Evolutionary conservation across 176 grass and related monocot genomes (phyloP).

Genomic region (Hordeum marinum): DNA sequence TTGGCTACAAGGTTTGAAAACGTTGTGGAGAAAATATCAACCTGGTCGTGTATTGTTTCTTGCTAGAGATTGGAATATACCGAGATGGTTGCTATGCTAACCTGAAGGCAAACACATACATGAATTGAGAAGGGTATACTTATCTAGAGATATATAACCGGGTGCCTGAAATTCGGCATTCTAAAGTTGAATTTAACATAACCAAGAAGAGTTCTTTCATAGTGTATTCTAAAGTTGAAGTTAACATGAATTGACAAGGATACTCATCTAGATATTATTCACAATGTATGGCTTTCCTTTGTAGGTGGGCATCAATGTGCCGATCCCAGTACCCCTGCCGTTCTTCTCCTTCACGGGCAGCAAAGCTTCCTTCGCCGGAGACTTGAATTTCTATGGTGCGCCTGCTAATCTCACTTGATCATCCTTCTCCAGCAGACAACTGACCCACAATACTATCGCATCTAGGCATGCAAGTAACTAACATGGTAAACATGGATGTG

Average conservation of each 20-base stretch:
- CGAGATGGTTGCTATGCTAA: background rate
- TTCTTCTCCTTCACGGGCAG: slow-evolving; percentile 95
- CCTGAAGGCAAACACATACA: background rate
- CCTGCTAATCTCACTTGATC: background rate
- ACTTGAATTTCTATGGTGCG: slow-evolving; percentile 92
- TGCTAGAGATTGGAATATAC: background rate
- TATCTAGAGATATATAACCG: no score
- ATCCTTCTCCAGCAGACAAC: background rate
- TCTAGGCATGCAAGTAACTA: background rate
- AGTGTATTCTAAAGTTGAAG: background rate
- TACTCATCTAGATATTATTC: no score
- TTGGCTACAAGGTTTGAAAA: background rate
- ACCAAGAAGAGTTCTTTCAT: no score
- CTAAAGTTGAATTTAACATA: no score
- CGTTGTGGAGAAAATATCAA: background rate
- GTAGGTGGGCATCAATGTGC: slow-evolving; percentile 96
- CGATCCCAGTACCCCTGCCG: slow-evolving; percentile 88
- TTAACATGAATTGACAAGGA: no score
- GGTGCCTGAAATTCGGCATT: background rate
- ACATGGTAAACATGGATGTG: background rate
- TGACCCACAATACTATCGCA: no score
- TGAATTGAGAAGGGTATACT: no score
- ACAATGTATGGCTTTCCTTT: background rate
- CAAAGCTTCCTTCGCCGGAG: slow-evolving; percentile 94
- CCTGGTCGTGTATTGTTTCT: background rate